Conservation (phyloP, 345 rosid species). For the Eucalyptus virginea region DNA sequence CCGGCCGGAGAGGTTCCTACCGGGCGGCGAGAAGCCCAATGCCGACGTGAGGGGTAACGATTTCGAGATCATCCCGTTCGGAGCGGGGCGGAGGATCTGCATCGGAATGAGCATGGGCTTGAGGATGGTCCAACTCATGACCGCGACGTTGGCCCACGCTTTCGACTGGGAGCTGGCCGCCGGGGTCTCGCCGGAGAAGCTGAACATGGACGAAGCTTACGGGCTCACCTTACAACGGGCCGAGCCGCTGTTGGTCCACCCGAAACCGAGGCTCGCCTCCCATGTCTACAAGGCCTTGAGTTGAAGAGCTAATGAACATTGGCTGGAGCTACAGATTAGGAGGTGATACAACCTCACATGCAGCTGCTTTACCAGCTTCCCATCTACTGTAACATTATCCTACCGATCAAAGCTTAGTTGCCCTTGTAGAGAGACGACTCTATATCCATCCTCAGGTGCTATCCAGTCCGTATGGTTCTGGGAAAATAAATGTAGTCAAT, state of each 20-base stretch:
- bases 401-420: neutral
- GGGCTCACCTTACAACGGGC: conserved; percentile 72
- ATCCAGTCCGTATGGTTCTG: neutral
- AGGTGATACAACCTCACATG: neutral
- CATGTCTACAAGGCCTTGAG: conserved; percentile 1
- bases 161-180: conserved; percentile 60
- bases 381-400: neutral
- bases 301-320: neutral
- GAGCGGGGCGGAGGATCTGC: conserved; percentile 79
- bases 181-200: conserved; percentile 32
- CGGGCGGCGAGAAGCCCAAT: conserved; percentile 44
- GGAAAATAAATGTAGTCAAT: neutral
- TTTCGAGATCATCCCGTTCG: conserved; percentile 65
- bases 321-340: neutral
- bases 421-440: neutral
- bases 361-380: neutral
- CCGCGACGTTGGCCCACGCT: conserved; percentile 54
- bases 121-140: conserved; percentile 46
- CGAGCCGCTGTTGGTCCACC: conserved; percentile 43
- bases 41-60: conserved; percentile 60
- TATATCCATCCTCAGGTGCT: neutral
- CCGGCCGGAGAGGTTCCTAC: conserved; percentile 57
- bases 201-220: conserved; percentile 65
- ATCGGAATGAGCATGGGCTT: conserved; percentile 66
- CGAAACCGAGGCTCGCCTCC: conserved; percentile 34